Evolutionary conservation across 768 basidiomycete genomes (phyloP), one percentile per base, ranked within the genome.

Genomic region (Auricularia heimuer): DNA sequence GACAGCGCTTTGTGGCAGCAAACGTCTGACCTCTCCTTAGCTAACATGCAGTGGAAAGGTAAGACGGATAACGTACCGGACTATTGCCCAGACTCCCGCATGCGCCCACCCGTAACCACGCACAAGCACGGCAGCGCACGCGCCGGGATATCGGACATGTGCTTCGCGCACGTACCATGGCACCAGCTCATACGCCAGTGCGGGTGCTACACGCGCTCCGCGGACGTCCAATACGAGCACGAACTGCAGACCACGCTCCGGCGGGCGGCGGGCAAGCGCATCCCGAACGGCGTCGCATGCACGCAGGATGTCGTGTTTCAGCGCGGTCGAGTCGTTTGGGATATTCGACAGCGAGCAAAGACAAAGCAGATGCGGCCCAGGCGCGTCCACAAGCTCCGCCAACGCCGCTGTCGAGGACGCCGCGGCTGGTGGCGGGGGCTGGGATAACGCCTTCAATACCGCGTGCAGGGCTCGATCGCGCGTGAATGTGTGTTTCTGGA

Each of bases 81-180:
- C 78, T 64, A 90, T 67, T 60, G 72, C 82, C 88, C 88, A 91
- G 58, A 86, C 73, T 33, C 86, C 83, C 1, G 84, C 81, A 74
- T 91, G 86, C 21, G 84, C 73, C 88, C 88, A 90, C 1, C 87
- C 85, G 70, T 86, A 86, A 74, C 90, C 90, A 39, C 89, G 76
- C 68, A 90, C 75, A 69, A 90, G 86, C 6, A 85, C 89, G 88
- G 86, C 88, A 42, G 84, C 88, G 36, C 91, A 75, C 84, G 91
- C 83, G 63, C 89, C 89, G 62, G 90, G 87, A 76, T 84, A 90
- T 62, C 82, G 81, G 44, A 88, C 88, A 54, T 86, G 78, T 36
- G 87, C 78, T 68, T 91, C 87, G 66, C 81, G 81, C 65, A 86
- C 70, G 60, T 82, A 80, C 86, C 86, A 91, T 21, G 81, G 77